These are phyloP conservation scores for Barbatosphaeria neglecta DNA, from an alignment of 495 filamentous ascomycete genomes.

Conservation along the genomic window DNA sequence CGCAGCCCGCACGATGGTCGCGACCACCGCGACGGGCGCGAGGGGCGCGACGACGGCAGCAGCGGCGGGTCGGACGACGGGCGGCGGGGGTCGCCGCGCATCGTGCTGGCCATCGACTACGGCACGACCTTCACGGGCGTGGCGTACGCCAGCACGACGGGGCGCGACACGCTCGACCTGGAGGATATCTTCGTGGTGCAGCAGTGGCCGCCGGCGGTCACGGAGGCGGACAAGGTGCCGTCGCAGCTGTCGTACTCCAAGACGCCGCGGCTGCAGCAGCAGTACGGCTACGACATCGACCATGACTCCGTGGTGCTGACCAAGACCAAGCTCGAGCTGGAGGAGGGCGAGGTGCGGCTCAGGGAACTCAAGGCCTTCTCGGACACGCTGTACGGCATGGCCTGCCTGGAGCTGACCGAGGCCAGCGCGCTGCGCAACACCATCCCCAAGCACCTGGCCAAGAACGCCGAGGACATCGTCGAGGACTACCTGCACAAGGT, in stretches of 20 bases:
- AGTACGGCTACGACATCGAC: constrained; percentile 24
- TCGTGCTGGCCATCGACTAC: constrained; percentile 23
- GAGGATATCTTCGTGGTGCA: constrained; percentile 12
- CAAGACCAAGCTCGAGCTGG: constrained; percentile 22
- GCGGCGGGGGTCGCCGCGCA: neutral
- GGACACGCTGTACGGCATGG: constrained; percentile 10
- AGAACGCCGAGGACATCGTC: constrained; percentile 19
- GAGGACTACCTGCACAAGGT: constrained; percentile 18
- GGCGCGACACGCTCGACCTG: constrained; percentile 4
- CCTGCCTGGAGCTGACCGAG: constrained; percentile 5
- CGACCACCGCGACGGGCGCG: too few relatives aligned
- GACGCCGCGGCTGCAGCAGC: constrained; percentile 7
- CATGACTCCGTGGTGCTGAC: constrained; percentile 14
- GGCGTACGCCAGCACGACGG: constrained; percentile 1
- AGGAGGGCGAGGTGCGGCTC: constrained; percentile 4
- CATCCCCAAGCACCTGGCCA: constrained; percentile 17
- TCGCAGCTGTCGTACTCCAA: constrained; percentile 19
- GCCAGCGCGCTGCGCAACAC: constrained; percentile 8
- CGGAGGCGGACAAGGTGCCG: constrained; percentile 15
- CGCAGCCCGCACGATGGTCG: too few relatives aligned
- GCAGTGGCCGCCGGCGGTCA: constrained; percentile 12
- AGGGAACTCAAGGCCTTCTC: constrained; percentile 7
- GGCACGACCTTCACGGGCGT: constrained; percentile 21
- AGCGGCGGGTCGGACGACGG: constrained; percentile 1
- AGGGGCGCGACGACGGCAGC: too few relatives aligned